These are phyloP conservation scores for Paraphoma sp. DNA, from an alignment of 2,329 filamentous ascomycete species.

Conservation along the genomic window DNA sequence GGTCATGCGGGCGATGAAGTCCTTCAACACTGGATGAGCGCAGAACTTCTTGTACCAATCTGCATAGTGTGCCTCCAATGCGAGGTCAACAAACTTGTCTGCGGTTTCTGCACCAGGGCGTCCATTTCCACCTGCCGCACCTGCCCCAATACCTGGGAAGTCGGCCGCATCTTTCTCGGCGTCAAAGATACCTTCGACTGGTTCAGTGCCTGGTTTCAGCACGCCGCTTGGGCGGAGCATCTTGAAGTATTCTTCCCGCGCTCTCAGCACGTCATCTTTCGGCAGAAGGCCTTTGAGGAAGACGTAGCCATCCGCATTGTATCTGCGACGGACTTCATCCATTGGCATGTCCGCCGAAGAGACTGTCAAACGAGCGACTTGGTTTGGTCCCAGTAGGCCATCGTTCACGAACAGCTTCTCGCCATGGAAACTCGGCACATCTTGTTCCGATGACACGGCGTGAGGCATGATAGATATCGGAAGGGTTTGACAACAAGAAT, in stretches of 20 bases:
- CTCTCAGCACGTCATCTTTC: slow-evolving; percentile 59
- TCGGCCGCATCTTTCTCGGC: slow-evolving; percentile 49
- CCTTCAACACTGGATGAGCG: slow-evolving; percentile 57
- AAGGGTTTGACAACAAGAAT: background rate
- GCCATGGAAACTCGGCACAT: slow-evolving; percentile 31
- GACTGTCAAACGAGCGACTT: slow-evolving; percentile 51
- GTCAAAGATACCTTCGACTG: slow-evolving; percentile 63
- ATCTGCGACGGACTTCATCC: slow-evolving; percentile 56
- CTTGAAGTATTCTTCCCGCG: slow-evolving; percentile 61
- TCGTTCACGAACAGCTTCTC: slow-evolving; percentile 54
- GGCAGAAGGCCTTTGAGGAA: slow-evolving; percentile 63
- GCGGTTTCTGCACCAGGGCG: slow-evolving; percentile 53
- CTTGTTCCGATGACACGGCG: slow-evolving; percentile 31
- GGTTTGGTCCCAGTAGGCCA: slow-evolving; percentile 53
- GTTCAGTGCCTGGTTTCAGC: slow-evolving; percentile 59
- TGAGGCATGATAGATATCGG: slow-evolving; percentile 38
- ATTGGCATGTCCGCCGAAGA: slow-evolving; percentile 55
- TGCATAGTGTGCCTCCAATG: slow-evolving; percentile 60
- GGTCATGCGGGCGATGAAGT: slow-evolving; percentile 60
- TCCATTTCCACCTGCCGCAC: slow-evolving; percentile 53
- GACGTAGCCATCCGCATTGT: slow-evolving; percentile 60
- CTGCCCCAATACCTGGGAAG: slow-evolving; percentile 63
- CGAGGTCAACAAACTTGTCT: slow-evolving; percentile 56
- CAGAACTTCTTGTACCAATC: slow-evolving; percentile 59
- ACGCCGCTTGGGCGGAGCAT: slow-evolving; percentile 63